Percentiles rank a stretch among this genome's conserved stretches.
These are phyloP conservation scores for Geranium brycei DNA, from an alignment of 345 rosid genomes.

Conservation along the genomic window DNA sequence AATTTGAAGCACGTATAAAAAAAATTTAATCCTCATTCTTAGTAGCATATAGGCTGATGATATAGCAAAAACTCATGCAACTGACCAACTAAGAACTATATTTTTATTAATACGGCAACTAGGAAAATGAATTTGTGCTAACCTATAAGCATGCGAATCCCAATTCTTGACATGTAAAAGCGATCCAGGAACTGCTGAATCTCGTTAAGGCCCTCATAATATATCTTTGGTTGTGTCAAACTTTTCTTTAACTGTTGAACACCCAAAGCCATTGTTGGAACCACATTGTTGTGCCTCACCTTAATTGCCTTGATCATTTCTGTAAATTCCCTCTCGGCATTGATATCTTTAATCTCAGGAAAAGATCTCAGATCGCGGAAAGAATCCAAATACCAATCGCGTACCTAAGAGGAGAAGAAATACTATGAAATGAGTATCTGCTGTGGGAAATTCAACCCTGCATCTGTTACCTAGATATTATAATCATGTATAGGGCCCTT, in stretches of 20 bases:
- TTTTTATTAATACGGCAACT: background rate
- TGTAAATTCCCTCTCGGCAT: slow-evolving; percentile 70
- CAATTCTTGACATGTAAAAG: slow-evolving; percentile 85
- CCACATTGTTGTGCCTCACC: slow-evolving; percentile 96
- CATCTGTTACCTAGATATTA: background rate
- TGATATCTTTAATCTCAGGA: slow-evolving; percentile 60
- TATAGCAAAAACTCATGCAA: background rate
- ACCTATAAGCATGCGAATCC: slow-evolving; percentile 93
- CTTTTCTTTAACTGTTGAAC: slow-evolving; percentile 91
- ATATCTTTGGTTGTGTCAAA: slow-evolving; percentile 29
- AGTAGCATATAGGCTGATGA: background rate
- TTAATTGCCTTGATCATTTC: slow-evolving; percentile 90
- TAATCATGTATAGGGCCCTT: background rate
- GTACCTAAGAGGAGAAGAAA: slow-evolving; percentile 41
- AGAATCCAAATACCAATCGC: slow-evolving; percentile 98
- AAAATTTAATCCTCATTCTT: slow-evolving; percentile 1
- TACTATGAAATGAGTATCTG: background rate
- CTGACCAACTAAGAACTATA: no score
- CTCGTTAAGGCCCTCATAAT: slow-evolving; percentile 55
- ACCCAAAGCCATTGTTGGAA: slow-evolving; percentile 93
- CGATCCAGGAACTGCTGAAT: slow-evolving; percentile 92
- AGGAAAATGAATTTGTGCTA: slow-evolving; percentile 13
- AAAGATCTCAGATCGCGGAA: slow-evolving; percentile 79
- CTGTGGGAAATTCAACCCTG: background rate
- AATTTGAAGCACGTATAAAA: slow-evolving; percentile 1